Base-by-base conservation (phyloP, 345 rosid genomes). In the Odontarrhena argentea region DNA sequence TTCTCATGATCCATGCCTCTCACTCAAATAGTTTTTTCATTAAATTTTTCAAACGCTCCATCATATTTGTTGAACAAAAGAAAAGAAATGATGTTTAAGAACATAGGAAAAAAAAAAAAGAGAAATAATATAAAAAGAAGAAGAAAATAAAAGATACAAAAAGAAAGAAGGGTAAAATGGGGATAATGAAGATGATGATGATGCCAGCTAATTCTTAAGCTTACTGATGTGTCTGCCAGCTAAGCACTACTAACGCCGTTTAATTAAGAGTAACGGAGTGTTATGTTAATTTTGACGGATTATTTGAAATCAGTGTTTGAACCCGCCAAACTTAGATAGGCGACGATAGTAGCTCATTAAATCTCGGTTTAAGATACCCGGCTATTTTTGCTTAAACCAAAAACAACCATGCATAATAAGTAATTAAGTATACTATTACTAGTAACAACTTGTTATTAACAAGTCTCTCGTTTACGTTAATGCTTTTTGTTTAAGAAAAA, bases 321-420 rank as follows among this genome's bases (percentile, higher is more conserved):
- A 46, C 72, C 77, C 72, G 77, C 77, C 63, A 74, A 67, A 57
- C 28, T 50, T 22, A 59, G 26, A 32, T 15, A 55, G 68, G 22
- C 30, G 58, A 71, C 38, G 60, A 57, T 18, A 34, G 41, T 57
- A 66, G 65, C 66, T 56, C 57, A 14, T 14, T 36, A 37, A 13
- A 45, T 71, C 6, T 47, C 57, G 68, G 75, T 63, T 63, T 14
- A 47, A 55, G 41, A 15, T 37, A 63, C 63, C 64, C 64, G 24
- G 30, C 24, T 70, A 7, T 0, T 9, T 47, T n/a, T 30, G 26
- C 13, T 51, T 30, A 49, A 60, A 32, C 50, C 28, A 58, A 68
- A 37, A 68, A 37, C 40, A 46, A 36, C 14, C 57, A 38, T 37
- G 18, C 37, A 67, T 63, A 3, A 28, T 28, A 28, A 28, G 3